A percentile compares a stretch with the other conserved stretches of the same genome.
Conservation (phyloP, 139 green algal species). For the Zygnema cylindricum region DNA sequence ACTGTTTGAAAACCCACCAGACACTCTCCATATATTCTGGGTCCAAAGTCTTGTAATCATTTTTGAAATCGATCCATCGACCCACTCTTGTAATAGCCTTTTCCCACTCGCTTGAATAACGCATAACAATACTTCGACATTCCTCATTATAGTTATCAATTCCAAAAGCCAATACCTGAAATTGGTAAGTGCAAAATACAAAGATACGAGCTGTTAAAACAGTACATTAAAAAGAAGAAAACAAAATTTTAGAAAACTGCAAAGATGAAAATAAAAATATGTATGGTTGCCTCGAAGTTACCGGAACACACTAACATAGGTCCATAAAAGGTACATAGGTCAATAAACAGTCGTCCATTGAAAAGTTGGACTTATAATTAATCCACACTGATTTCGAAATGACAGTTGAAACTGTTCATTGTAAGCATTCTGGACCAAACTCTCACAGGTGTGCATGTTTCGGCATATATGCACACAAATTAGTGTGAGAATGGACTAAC, state of each 20-base stretch:
- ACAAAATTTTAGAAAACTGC: background rate
- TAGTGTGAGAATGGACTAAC: too few species aligned
- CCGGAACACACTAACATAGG: too few species aligned
- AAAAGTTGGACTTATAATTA: too few species aligned
- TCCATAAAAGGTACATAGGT: too few species aligned
- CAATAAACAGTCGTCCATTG: too few species aligned
- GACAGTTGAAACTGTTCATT: too few species aligned
- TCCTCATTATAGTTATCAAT: conserved; percentile 99
- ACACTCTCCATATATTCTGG: conserved; percentile 87
- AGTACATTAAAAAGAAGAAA: background rate
- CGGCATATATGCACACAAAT: too few species aligned
- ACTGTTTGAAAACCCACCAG: conserved; percentile 95
- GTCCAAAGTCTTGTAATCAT: conserved; percentile 99
- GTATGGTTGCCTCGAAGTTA: too few species aligned
- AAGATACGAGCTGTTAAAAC: background rate
- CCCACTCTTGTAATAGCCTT: conserved; percentile 90
- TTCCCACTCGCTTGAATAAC: conserved; percentile 94
- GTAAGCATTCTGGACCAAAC: too few species aligned
- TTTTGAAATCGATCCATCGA: conserved; percentile 99
- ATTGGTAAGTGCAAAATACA: background rate
- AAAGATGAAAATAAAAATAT: background rate
- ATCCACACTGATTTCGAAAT: too few species aligned
- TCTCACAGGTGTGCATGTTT: too few species aligned
- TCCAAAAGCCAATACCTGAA: conserved; percentile 88
- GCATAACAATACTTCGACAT: conserved; percentile 97